Evolutionary conservation across 495 filamentous ascomycete species (phyloP), one percentile per base, ranked within the genome.

Genomic region (Massariosphaeria phaeospora): DNA sequence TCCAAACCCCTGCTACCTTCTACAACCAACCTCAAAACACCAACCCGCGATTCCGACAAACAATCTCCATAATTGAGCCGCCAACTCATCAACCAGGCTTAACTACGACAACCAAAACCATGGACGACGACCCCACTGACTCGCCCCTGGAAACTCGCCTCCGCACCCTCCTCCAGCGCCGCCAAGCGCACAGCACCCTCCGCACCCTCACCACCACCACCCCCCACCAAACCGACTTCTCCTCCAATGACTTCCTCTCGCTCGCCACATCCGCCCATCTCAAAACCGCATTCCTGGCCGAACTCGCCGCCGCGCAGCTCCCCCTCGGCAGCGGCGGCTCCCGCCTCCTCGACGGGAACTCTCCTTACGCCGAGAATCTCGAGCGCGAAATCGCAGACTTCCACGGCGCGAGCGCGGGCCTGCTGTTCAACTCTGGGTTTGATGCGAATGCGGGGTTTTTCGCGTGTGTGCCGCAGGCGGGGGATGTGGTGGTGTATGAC

Each of bases 341-440:
- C 1, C 73, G 82, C 4, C 72, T 85, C 0, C 69, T 84, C 0
- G 81, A 90, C 66, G 88, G 88, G 4, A 91, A 90, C 68, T 85
- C 80, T 0, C 29, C 58, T 0, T 83, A 82, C 56, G 78, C 80
- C 0, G 83, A 88, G 59, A 59, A 70, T 0, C 72, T 91, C 2
- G 88, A 91, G 62, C 51, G 52, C 0, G 74, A 74, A 11, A 81
- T 91, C 46, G 84, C 88, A 0, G 46, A 55, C 0, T 89, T 89
- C 59, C 85, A 90, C 52, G 55, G 72, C n/a, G 84, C 84, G 0
- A 70, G 73, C 0, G 69, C 76, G 0, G 87, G 75, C 0, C 70
- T 91, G n/a, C 68, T 93, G 2, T 88, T 87, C 67, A 88, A 84
- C 60, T 88, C 85, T 2, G 88, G 85, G 5, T 89, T 78, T 66